Conservation (phyloP, 805 yeast species). For the Vanderwaltozyma polyspora region DNA sequence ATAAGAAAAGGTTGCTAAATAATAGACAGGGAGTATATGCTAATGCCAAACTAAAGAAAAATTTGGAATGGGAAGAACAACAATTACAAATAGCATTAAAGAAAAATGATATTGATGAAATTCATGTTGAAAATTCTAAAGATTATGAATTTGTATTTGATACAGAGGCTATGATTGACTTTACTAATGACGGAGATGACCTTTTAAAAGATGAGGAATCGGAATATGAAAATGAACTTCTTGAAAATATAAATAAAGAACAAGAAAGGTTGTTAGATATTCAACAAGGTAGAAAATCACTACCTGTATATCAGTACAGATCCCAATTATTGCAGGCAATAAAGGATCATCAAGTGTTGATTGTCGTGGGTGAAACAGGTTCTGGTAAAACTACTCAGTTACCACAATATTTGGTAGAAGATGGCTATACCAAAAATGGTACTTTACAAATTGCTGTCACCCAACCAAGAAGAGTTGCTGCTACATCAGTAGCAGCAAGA, state of each 20-base stretch:
- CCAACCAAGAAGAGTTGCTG: slow-evolving; percentile 94
- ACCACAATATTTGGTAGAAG: slow-evolving; percentile 79
- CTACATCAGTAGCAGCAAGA: slow-evolving; percentile 78
- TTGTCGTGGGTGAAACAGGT: slow-evolving; percentile 81
- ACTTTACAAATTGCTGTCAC: slow-evolving; percentile 70
- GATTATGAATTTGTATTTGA: slow-evolving; percentile 72
- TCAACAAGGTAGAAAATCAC: slow-evolving; percentile 44
- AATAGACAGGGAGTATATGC: slow-evolving; percentile 16
- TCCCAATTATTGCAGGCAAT: slow-evolving; percentile 51
- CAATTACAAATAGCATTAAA: slow-evolving; percentile 20
- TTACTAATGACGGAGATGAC: slow-evolving; percentile 33
- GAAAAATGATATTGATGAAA: slow-evolving; percentile 16
- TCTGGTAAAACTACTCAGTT: slow-evolving; percentile 92
- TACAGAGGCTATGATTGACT: slow-evolving; percentile 48
- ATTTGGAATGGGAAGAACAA: slow-evolving; percentile 28
- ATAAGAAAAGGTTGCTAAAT: slow-evolving; percentile 39
- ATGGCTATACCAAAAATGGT: slow-evolving; percentile 54
- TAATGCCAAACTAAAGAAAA: slow-evolving; percentile 13
- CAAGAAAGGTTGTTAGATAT: slow-evolving; percentile 24
- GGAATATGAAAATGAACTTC: slow-evolving; percentile 17
- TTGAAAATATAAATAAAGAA: slow-evolving; percentile 17
- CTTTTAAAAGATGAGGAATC: slow-evolving; percentile 23
- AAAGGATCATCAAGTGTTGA: slow-evolving; percentile 49
- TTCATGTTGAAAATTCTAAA: slow-evolving; percentile 21
- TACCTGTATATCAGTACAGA: slow-evolving; percentile 66